phyloP scores from a whole-genome alignment of 2,329 filamentous ascomycete species.

The Tolypocladium nubicola region DNA sequence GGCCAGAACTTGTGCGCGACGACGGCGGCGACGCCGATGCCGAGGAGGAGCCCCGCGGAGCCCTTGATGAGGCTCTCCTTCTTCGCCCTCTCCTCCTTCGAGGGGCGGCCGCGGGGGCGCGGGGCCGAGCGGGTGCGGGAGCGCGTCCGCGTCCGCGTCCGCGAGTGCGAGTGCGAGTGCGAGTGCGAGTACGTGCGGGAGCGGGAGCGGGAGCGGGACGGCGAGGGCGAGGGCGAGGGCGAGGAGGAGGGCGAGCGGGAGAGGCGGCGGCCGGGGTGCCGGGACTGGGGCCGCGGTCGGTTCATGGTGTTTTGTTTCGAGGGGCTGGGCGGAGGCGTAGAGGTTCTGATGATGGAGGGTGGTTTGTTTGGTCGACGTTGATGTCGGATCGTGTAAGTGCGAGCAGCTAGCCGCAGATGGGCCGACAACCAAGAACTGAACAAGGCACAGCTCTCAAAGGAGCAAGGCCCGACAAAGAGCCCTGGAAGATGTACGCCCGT shows the following conservation, averaged over 20 bases:
- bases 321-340: neutral
- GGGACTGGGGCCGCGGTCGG: slow-evolving; percentile 3
- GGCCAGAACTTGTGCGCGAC: slow-evolving; percentile 25
- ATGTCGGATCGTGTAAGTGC: neutral
- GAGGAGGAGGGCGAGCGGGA: slow-evolving; percentile 5
- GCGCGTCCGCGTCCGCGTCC: no score
- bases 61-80: slow-evolving; percentile 18
- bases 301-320: slow-evolving; percentile 1
- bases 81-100: slow-evolving; percentile 9
- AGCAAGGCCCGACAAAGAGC: neutral
- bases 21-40: slow-evolving; percentile 22
- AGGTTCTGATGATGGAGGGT: neutral
- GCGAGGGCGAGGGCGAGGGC: slow-evolving; percentile 10
- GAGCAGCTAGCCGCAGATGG: neutral
- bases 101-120: slow-evolving; percentile 4
- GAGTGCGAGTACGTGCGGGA: slow-evolving; percentile 1
- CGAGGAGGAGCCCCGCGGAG: slow-evolving; percentile 20
- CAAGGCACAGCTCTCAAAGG: neutral
- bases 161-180: neutral
- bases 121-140: slow-evolving; percentile 10
- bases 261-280: neutral
- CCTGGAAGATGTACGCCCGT: neutral
- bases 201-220: slow-evolving; percentile 7
- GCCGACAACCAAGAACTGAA: neutral
- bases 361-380: neutral